Evolutionary conservation across 495 filamentous ascomycete genomes (phyloP).

Genomic region (Xylaria bambusicola): DNA sequence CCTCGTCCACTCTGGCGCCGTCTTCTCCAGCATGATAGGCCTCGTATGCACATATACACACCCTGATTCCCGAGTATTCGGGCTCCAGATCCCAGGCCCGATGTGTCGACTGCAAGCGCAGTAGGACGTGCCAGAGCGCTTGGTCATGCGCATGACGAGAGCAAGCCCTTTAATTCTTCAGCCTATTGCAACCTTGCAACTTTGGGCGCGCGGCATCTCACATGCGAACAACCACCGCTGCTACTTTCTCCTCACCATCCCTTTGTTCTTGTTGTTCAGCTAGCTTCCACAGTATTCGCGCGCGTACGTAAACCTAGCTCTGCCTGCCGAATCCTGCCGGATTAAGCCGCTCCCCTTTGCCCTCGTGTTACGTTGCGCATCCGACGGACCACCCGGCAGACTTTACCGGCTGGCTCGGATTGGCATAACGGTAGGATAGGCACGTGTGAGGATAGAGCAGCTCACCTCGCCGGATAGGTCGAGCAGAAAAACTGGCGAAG

Average conservation of each 20-base stretch:
- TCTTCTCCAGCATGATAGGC: too few species aligned
- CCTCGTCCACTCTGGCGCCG: too few species aligned
- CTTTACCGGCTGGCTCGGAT: slow-evolving; percentile 3
- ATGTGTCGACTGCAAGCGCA: slow-evolving; percentile 9
- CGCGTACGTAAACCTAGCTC: background rate
- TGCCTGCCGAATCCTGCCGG: background rate
- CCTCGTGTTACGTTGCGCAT: background rate
- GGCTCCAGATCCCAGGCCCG: slow-evolving; percentile 14
- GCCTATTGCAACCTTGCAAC: slow-evolving; percentile 2
- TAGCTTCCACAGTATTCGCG: background rate
- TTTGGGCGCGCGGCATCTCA: slow-evolving; percentile 2
- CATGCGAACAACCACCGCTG: slow-evolving; percentile 10
- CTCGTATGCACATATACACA: slow-evolving; percentile 8
- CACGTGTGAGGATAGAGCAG: slow-evolving; percentile 7
- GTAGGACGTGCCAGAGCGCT: slow-evolving; percentile 2
- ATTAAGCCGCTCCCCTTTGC: slow-evolving; percentile 6
- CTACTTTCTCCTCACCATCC: background rate
- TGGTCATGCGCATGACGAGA: slow-evolving; percentile 9
- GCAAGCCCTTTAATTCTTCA: background rate
- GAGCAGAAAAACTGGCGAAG: background rate
- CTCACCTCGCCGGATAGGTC: background rate
- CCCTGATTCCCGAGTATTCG: slow-evolving; percentile 13
- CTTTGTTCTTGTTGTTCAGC: background rate
- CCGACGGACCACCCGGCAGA: slow-evolving; percentile 10
- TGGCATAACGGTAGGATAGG: background rate